These are phyloP conservation scores for Saturnispora kantuleensis DNA, from an alignment of 805 yeast genomes.

Conservation along the genomic window DNA sequence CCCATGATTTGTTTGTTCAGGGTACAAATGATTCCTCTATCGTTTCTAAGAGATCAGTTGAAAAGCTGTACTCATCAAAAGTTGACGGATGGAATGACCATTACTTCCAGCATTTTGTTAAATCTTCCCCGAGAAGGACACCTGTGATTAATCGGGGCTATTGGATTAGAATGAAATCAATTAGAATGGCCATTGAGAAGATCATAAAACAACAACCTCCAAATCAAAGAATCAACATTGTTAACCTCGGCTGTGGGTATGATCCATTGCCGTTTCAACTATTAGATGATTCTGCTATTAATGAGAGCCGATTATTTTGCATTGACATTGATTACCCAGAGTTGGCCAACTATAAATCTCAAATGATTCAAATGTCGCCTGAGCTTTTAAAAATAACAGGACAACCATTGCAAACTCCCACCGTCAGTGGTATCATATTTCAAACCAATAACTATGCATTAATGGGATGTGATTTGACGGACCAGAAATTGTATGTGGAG, in stretches of 20 bases:
- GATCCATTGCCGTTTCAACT: constrained; percentile 51
- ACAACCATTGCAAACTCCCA: constrained; percentile 1
- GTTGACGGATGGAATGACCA: constrained; percentile 12
- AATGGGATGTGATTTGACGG: constrained; percentile 59
- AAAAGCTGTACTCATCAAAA: constrained; percentile 39
- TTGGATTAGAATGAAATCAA: constrained; percentile 70
- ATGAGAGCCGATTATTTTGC: constrained; percentile 30
- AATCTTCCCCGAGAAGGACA: constrained; percentile 55
- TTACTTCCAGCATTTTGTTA: constrained; percentile 62
- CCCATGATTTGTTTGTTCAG: constrained; percentile 62
- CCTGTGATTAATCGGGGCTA: constrained; percentile 79
- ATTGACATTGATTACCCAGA: constrained; percentile 73
- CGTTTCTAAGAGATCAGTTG: constrained; percentile 75
- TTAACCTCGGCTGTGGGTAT: constrained; percentile 76
- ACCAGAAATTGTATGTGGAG: constrained; percentile 29
- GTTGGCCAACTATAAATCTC: constrained; percentile 44
- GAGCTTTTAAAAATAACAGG: constrained; percentile 43
- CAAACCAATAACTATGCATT: constrained; percentile 41
- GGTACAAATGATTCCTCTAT: constrained; percentile 80
- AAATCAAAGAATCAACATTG: constrained; percentile 26
- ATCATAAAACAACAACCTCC: constrained; percentile 29
- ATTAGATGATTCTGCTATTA: constrained; percentile 22
- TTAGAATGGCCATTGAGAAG: constrained; percentile 40
- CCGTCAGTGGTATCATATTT: constrained; percentile 21
- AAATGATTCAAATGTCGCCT: constrained; percentile 37